Evolutionary conservation across 164 flowering plant genomes (phyloP), one percentile per base, ranked within the genome.

Genomic region (Nelumbo lutea): DNA sequence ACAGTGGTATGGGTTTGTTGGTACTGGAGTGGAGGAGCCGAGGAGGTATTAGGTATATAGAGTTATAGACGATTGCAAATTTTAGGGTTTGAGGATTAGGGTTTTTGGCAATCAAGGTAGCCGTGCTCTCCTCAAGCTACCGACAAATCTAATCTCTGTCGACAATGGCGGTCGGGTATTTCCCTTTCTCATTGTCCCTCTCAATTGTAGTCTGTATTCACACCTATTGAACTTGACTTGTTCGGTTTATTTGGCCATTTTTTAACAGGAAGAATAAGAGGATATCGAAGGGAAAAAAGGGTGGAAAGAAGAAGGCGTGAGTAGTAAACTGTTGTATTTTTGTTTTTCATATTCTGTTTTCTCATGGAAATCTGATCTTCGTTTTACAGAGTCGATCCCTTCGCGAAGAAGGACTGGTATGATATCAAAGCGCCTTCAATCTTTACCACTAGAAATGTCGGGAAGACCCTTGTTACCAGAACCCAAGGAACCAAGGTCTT

Each of bases 231-330:
- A 67, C 50, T 62, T n/a, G 1, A 42, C 14, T 3, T 68, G 42
- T 62, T 9, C 8, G 46, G 65, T 6, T 60, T 10, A 8, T 41
- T 62, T 42, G 48, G 27, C 27, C 27, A 27, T 38, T 11, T 13
- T 46, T 46, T 72, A 61, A 53, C 78, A 78, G 80, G 69, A 78
- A 78, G 78, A 78, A 78, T 67, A 78, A 78, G 76, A 75, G 81
- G 69, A 78, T 78, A 47, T 78, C 81, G 6, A 72, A 78, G 69
- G 81, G 81, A 45, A 78, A 78, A 69, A 78, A 78, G 68, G 81
- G 81, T 50, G 78, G 78, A 53, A 78, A 78, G 81, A 75, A 78
- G 74, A 78, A 78, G 71, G 68, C 78, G 78, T 78, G 45, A 68
- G 74, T 65, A 7, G 4, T 6, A 3, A 59, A 1, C 1, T 27